Percentiles rank a stretch among this genome's conserved stretches.
Evolutionary conservation across 495 filamentous ascomycete species (phyloP).

Genomic region (Aspergillus saccharolyticus): DNA sequence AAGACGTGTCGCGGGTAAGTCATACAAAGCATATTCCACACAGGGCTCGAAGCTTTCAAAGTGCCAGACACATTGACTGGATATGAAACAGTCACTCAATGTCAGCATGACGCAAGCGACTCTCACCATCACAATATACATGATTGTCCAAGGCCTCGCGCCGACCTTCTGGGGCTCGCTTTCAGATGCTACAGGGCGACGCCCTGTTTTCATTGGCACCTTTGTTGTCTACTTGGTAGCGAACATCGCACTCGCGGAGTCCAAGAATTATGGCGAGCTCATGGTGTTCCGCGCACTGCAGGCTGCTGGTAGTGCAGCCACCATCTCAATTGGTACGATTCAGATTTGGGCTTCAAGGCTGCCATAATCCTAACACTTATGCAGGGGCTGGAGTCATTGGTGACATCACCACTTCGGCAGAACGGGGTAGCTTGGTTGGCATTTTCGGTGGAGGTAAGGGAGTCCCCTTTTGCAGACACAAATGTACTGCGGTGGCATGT

Average conservation of each 20-base stretch:
- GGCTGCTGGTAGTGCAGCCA: conserved; percentile 55
- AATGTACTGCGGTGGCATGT: background rate
- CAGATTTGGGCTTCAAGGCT: background rate
- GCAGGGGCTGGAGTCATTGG: conserved; percentile 36
- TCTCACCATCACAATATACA: conserved; percentile 39
- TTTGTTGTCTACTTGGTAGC: conserved; percentile 43
- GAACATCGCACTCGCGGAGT: conserved; percentile 59
- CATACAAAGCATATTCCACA: background rate
- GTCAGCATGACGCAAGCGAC: conserved; percentile 32
- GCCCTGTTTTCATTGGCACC: conserved; percentile 36
- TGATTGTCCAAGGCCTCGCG: conserved; percentile 45
- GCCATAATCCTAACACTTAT: background rate
- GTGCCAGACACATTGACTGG: conserved; percentile 6
- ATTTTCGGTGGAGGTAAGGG: conserved; percentile 35
- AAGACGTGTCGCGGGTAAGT: conserved; percentile 28
- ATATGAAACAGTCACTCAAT: conserved; percentile 10
- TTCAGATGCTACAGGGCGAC: conserved; percentile 39
- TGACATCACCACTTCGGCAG: conserved; percentile 35
- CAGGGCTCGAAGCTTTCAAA: background rate
- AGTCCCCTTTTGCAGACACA: background rate
- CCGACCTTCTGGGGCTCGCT: conserved; percentile 42
- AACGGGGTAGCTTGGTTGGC: conserved; percentile 36
- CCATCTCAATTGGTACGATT: conserved; percentile 37
- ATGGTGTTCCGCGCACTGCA: conserved; percentile 61
- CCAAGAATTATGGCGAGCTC: conserved; percentile 56